phyloP scores from a whole-genome alignment of 202 grass and related monocot genomes.

The Hordeum pubiflorum region DNA sequence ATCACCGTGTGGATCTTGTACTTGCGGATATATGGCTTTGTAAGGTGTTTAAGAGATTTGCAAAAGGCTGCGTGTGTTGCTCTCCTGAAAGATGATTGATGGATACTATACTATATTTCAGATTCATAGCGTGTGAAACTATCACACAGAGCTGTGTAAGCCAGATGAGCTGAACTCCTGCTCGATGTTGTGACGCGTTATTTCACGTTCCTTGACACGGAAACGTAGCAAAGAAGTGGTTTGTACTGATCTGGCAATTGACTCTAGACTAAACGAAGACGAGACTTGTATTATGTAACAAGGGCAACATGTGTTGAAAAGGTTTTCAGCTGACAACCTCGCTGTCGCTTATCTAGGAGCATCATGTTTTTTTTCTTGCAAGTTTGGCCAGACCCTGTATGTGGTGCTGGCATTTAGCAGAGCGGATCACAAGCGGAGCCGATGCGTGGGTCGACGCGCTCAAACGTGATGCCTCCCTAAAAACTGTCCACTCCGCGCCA shows the following conservation, averaged over 20 bases:
- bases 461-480: neutral
- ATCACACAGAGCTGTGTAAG: neutral
- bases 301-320: conserved; percentile 8
- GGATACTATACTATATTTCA: neutral
- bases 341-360: neutral
- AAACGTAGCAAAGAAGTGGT: neutral
- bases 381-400: no score
- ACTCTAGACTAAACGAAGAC: no score
- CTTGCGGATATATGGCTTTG: neutral
- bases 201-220: neutral
- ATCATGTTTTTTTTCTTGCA: conserved; percentile 1
- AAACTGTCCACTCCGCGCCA: neutral
- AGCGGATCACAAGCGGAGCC: no score
- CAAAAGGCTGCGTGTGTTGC: neutral
- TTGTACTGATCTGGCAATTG: neutral
- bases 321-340: neutral
- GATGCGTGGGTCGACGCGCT: neutral
- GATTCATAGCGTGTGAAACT: neutral
- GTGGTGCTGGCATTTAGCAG: neutral
- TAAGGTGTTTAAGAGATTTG: neutral
- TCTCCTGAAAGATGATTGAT: neutral
- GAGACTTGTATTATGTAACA: no score
- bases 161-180: neutral
- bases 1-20: neutral
- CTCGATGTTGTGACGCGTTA: neutral